Evolutionary conservation across 164 flowering plant species (phyloP).

Genomic region (Nymphaea colorata): DNA sequence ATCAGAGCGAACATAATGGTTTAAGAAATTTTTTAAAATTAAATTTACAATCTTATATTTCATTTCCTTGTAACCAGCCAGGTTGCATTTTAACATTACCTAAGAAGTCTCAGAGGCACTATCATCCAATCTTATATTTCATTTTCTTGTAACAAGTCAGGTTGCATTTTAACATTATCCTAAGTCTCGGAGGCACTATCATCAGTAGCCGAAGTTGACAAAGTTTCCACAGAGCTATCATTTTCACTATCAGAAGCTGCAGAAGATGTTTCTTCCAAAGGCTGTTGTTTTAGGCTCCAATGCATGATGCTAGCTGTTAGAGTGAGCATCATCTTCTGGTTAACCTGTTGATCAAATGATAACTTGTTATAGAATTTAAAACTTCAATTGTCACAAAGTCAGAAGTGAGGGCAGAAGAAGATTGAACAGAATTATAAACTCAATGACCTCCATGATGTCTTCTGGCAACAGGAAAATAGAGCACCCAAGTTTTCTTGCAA

Average conservation of each 20-base stretch:
- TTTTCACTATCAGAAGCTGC: slow-evolving; percentile 58
- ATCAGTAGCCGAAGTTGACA: slow-evolving; percentile 60
- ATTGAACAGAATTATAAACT: not conserved
- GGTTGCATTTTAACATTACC: too few species aligned
- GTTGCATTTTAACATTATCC: slow-evolving; percentile 24
- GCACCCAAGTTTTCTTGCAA: slow-evolving; percentile 87
- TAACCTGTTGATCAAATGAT: slow-evolving; percentile 36
- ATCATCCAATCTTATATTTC: too few species aligned
- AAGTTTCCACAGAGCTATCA: slow-evolving; percentile 45
- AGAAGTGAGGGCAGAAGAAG: not conserved
- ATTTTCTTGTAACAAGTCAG: too few species aligned
- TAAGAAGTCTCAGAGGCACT: too few species aligned
- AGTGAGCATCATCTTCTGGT: slow-evolving; percentile 89
- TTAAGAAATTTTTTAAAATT: too few species aligned
- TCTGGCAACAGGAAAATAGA: slow-evolving; percentile 87
- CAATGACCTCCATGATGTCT: slow-evolving; percentile 74
- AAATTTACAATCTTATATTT: too few species aligned
- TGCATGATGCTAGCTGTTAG: slow-evolving; percentile 85
- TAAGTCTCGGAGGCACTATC: slow-evolving; percentile 67
- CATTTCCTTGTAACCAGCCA: too few species aligned
- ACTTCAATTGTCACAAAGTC: too few species aligned
- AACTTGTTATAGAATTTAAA: too few species aligned
- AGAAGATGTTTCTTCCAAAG: slow-evolving; percentile 43
- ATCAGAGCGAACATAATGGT: too few species aligned
- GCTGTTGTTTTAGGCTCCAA: slow-evolving; percentile 61